These are phyloP conservation scores for Wickerhamiella infanticola DNA, from an alignment of 1,139 yeast species.

Conservation along the genomic window DNA sequence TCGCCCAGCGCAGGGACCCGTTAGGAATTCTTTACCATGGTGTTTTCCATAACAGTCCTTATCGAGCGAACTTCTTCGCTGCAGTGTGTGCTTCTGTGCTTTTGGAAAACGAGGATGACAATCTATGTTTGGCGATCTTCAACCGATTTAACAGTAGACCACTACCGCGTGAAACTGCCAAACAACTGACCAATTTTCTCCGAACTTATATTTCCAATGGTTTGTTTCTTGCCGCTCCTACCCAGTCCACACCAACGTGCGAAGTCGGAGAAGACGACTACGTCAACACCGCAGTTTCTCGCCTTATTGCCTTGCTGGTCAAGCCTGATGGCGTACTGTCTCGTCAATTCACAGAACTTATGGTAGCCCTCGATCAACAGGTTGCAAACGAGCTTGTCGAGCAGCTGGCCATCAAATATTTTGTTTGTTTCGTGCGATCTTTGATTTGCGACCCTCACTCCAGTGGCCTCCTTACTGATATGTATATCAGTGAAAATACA, in stretches of 20 bases:
- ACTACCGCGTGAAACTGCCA: background rate
- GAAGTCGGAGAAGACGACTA: background rate
- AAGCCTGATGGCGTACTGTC: background rate
- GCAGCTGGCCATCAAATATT: conserved; percentile 1
- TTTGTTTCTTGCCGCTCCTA: background rate
- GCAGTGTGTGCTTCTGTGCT: conserved; percentile 16
- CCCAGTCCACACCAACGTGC: background rate
- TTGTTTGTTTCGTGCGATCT: background rate
- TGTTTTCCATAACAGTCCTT: conserved; percentile 18
- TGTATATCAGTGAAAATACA: conserved; percentile 7
- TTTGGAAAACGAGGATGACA: conserved; percentile 4
- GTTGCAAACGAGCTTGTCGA: background rate
- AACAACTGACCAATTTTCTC: conserved; percentile 9
- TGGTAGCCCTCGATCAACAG: background rate
- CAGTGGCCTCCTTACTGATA: conserved; percentile 9
- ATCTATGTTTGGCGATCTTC: background rate
- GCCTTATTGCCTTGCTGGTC: background rate
- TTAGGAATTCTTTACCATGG: conserved; percentile 22
- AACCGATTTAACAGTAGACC: background rate
- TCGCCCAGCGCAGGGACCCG: conserved; percentile 19
- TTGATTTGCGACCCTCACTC: conserved; percentile 10
- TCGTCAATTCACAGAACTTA: background rate
- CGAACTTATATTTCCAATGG: background rate
- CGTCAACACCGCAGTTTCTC: background rate
- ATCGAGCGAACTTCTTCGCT: conserved; percentile 22